Percentiles rank a stretch among this genome's conserved stretches.
Evolutionary conservation across 192 early-diverging fungal species (phyloP).

Genomic region (Coemansia sp.): DNA sequence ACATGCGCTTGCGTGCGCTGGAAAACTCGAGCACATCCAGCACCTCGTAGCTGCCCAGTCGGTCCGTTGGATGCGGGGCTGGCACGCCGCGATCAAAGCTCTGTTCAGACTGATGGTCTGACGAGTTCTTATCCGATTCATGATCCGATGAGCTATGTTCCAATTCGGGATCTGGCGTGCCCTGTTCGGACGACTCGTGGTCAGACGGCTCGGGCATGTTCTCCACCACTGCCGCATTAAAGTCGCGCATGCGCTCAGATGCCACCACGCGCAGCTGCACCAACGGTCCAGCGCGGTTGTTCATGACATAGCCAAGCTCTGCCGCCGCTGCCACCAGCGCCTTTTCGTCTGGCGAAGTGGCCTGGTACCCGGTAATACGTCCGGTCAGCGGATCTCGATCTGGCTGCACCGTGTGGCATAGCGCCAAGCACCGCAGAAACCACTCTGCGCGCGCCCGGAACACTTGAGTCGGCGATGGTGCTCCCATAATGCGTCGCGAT

Average conservation of each 20-base stretch:
- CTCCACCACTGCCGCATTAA: conserved; percentile 23
- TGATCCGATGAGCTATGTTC: neutral
- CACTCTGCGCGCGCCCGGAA: conserved; percentile 55
- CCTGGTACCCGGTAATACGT: conserved; percentile 70
- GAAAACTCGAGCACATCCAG: conserved; percentile 84
- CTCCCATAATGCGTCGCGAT: conserved; percentile 32
- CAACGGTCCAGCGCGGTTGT: conserved; percentile 57
- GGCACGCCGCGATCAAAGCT: conserved; percentile 58
- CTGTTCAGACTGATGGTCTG: conserved; percentile 33
- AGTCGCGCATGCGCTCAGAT: conserved; percentile 50
- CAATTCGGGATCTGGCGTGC: neutral
- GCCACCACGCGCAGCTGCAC: conserved; percentile 55
- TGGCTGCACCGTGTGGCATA: conserved; percentile 82
- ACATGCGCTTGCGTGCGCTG: conserved; percentile 87
- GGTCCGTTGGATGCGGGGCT: conserved; percentile 38
- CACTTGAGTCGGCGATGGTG: conserved; percentile 36
- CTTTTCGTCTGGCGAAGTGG: conserved; percentile 81
- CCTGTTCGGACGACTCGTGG: conserved; percentile 38
- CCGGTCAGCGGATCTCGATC: conserved; percentile 64
- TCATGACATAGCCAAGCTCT: conserved; percentile 70
- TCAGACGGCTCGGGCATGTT: conserved; percentile 26
- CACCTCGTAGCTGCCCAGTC: conserved; percentile 56
- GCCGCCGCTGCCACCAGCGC: conserved; percentile 77
- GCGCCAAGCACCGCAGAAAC: conserved; percentile 73
- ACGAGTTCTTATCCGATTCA: conserved; percentile 19